Evolutionary conservation across 768 basidiomycete genomes (phyloP).

Genomic region (Auricularia cornea): DNA sequence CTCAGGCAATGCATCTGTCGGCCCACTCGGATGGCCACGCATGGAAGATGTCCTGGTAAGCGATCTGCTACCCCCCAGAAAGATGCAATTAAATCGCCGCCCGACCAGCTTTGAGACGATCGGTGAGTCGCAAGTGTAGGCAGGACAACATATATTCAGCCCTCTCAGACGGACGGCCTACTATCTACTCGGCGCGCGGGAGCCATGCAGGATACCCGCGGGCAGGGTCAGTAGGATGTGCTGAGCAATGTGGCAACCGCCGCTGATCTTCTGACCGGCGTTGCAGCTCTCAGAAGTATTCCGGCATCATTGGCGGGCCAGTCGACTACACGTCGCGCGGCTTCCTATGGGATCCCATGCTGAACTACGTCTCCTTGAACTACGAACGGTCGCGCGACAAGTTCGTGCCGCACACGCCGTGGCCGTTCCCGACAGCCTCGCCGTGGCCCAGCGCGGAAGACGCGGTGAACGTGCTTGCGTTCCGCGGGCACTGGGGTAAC

Average conservation of each 20-base stretch:
- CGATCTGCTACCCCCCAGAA: not conserved
- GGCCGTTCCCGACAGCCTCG: not conserved
- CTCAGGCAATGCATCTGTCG: conserved; percentile 21
- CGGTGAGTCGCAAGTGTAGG: not conserved
- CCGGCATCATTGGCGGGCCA: not conserved
- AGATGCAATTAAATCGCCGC: no score
- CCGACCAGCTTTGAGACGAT: not conserved
- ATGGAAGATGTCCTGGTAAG: conserved; percentile 9
- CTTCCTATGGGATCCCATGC: not conserved
- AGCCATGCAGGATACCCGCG: not conserved
- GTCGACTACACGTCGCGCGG: not conserved
- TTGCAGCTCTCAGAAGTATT: not conserved
- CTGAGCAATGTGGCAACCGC: not conserved
- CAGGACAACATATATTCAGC: not conserved
- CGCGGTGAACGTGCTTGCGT: not conserved
- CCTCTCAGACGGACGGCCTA: not conserved
- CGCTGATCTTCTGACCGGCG: not conserved
- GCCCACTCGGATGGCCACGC: conserved; percentile 22
- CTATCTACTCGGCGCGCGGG: not conserved
- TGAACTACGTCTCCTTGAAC: not conserved
- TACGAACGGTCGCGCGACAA: not conserved
- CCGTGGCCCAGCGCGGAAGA: not conserved
- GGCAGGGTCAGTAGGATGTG: not conserved
- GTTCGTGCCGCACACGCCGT: not conserved
- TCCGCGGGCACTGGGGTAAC: not conserved